These are phyloP conservation scores for Jackrogersella multiformis DNA, from an alignment of 495 filamentous ascomycete genomes.

Conservation along the genomic window DNA sequence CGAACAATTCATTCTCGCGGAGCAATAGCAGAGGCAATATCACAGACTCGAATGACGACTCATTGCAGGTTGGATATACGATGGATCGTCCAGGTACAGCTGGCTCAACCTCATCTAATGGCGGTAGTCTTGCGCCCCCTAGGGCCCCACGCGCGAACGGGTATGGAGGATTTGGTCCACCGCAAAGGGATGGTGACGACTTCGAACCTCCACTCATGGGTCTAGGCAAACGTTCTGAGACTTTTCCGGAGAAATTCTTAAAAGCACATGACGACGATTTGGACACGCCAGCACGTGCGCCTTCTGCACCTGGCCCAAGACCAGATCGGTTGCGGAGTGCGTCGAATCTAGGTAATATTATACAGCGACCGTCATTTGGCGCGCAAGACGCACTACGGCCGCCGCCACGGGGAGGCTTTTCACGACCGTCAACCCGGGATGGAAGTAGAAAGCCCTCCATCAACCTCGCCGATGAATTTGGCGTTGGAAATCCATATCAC, in stretches of 20 bases:
- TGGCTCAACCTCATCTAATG: conserved; percentile 54
- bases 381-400: conserved; percentile 57
- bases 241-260: conserved; percentile 67
- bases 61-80: conserved; percentile 40
- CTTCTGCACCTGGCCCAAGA: conserved; percentile 55
- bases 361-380: conserved; percentile 57
- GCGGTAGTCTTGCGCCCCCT: conserved; percentile 48
- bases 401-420: conserved; percentile 57
- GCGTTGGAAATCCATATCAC: conserved; percentile 66
- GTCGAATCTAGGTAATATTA: conserved; percentile 39
- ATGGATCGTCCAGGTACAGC: conserved; percentile 51
- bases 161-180: conserved; percentile 60
- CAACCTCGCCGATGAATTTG: conserved; percentile 62
- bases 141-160: conserved; percentile 57
- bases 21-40: conserved; percentile 33
- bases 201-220: conserved; percentile 49
- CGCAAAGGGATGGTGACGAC: conserved; percentile 44
- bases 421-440: conserved; percentile 50
- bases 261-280: conserved; percentile 46
- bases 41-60: conserved; percentile 40
- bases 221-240: conserved; percentile 61
- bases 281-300: conserved; percentile 54
- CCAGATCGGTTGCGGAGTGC: conserved; percentile 50
- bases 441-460: conserved; percentile 42
- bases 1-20: conserved; percentile 37